These are phyloP conservation scores for Oxytropis ochrocephala DNA, from an alignment of 306 rosid genomes.

Conservation along the genomic window DNA sequence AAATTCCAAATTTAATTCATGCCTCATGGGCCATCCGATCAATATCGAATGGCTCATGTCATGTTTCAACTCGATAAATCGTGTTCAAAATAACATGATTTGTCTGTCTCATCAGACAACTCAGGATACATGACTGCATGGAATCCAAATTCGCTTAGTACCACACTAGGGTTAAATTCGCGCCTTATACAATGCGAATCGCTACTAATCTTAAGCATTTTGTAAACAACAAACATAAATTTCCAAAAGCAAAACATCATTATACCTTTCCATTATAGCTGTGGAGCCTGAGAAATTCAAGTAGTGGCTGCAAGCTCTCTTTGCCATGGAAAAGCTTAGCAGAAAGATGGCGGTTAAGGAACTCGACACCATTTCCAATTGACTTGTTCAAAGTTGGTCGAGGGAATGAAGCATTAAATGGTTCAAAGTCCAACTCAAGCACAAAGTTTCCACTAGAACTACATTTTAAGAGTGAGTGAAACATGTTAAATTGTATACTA, in stretches of 20 bases:
- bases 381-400: constrained; percentile 89
- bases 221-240: neutral
- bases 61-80: no score
- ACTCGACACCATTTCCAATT: constrained; percentile 95
- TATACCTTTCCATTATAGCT: constrained; percentile 78
- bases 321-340: constrained; percentile 96
- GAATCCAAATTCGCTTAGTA: neutral
- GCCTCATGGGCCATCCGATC: no score
- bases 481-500: neutral
- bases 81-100: neutral
- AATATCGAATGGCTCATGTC: no score
- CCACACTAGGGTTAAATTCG: neutral
- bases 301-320: constrained; percentile 91
- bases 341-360: constrained; percentile 96
- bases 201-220: neutral
- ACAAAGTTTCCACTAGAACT: constrained; percentile 75
- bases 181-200: neutral
- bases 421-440: constrained; percentile 96
- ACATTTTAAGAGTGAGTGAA: neutral
- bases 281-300: constrained; percentile 84
- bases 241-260: neutral
- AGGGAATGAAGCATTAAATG: constrained; percentile 79
- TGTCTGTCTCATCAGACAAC: no score
- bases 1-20: no score
- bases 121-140: neutral